Evolutionary conservation across 2,329 filamentous ascomycete genomes (phyloP).

Genomic region (Beauveria medogensis): DNA sequence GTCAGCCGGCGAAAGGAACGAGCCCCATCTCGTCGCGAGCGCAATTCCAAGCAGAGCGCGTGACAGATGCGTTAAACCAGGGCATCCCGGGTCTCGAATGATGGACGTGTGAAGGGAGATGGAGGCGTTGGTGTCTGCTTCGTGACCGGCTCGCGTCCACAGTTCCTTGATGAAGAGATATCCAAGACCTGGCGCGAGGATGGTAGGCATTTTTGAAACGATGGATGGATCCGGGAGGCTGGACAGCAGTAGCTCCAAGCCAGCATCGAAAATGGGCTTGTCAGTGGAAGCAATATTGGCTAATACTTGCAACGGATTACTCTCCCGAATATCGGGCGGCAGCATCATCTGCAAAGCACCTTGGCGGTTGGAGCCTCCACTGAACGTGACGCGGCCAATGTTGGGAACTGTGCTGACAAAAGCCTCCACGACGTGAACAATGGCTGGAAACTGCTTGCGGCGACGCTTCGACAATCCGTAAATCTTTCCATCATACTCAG

Average conservation of each 20-base stretch:
- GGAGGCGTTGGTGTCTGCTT: constrained; percentile 49
- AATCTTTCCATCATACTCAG: constrained; percentile 44
- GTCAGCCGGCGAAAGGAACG: constrained; percentile 45
- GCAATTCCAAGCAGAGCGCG: constrained; percentile 65
- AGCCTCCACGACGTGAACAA: constrained; percentile 70
- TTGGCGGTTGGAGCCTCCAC: constrained; percentile 79
- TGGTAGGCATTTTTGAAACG: constrained; percentile 28
- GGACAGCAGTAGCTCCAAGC: constrained; percentile 29
- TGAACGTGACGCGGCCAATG: constrained; percentile 71
- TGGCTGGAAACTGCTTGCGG: constrained; percentile 74
- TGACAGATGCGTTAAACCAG: constrained; percentile 65
- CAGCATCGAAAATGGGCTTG: constrained; percentile 25
- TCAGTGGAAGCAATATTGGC: constrained; percentile 20
- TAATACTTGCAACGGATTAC: constrained; percentile 51
- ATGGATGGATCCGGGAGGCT: constrained; percentile 34
- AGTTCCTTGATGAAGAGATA: constrained; percentile 40
- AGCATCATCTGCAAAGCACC: constrained; percentile 71
- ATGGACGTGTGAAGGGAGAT: constrained; percentile 67
- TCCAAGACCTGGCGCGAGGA: constrained; percentile 35
- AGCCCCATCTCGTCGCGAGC: constrained; percentile 67
- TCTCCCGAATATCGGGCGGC: constrained; percentile 46
- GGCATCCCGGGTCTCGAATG: constrained; percentile 56
- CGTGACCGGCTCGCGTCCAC: constrained; percentile 43
- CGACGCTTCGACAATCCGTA: constrained; percentile 76
- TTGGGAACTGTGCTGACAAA: constrained; percentile 61